Base-by-base conservation (phyloP, 306 rosid genomes). In the Pterocarpus macrocarpus region DNA sequence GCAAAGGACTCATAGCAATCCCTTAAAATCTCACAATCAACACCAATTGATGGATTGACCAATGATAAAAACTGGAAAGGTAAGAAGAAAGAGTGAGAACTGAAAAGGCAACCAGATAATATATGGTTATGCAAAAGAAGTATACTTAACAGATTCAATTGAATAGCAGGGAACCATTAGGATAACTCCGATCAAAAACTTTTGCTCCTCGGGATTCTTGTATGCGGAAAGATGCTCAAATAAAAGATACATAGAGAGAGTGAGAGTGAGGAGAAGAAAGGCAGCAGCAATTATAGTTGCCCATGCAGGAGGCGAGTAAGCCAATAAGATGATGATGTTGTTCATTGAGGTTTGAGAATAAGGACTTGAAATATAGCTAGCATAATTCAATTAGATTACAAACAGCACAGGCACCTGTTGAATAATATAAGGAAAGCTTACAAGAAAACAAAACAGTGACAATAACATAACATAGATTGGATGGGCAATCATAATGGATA, bases 1-100 rank as follows among this genome's bases (percentile, higher is more conserved):
- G 99, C 99, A 85, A 96, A 96, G 80, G 99, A 93, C 78, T 96
- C 99, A 53, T 96, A 96, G 88, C 97, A 93, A 86, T 93, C 99
- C 72, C 99, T 89, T 14, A 96, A 90, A 86, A 96, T 96, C 41
- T 32, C 98, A 63, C 97, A 90, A 80, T 92, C 92, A 84, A 96
- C 94, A 58, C 99, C 85, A 69, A 87, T 80, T 10, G 98, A 87
- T 70, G 99, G 98, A 65, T 96, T 81, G 79, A 86, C 87, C 87
- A 96, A 78, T 10, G 99, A 93, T 63, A 96, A 88, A 80, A 93
- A 88, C 99, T 83, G 82, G 59, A 2, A 9, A 5, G 89, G 57
- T 15, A 66, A 76, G 10, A 81, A 78, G 34, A 83, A 79, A 38
- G 61, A 44, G 65, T 32, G 65, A 77, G 77, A 82, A 44, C 85